These are phyloP conservation scores for Fomitiporia mediterranea DNA, from an alignment of 1,284 basidiomycete species.

Conservation along the genomic window DNA sequence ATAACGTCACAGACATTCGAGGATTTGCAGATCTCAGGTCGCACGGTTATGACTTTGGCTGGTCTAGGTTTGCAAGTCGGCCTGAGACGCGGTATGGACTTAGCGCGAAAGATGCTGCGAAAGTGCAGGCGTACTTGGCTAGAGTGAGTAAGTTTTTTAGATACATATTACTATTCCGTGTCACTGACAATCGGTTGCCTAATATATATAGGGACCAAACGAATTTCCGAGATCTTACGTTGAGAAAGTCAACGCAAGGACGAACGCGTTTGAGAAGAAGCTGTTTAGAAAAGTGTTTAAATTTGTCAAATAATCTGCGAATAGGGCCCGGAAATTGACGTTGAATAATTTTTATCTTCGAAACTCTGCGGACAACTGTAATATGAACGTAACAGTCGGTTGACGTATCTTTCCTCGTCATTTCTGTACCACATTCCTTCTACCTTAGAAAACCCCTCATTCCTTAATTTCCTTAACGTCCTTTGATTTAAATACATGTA, in stretches of 20 bases:
- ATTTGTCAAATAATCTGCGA: background rate
- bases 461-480: too few species aligned
- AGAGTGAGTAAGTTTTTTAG: slow-evolving; percentile 1
- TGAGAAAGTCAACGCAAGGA: background rate
- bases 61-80: slow-evolving; percentile 2
- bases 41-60: slow-evolving; percentile 8
- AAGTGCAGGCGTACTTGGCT: slow-evolving; percentile 1
- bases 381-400: too few species aligned
- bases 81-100: background rate
- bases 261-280: background rate
- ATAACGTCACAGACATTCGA: slow-evolving; percentile 3
- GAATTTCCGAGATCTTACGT: background rate
- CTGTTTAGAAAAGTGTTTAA: background rate
- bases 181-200: background rate
- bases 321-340: too few species aligned
- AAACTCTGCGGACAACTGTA: too few species aligned
- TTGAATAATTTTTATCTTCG: too few species aligned
- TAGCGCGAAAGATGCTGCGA: slow-evolving; percentile 8
- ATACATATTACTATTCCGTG: background rate
- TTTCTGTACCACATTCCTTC: background rate
- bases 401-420: background rate
- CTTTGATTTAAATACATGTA: too few species aligned
- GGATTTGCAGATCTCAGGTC: background rate
- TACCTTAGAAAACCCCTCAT: background rate
- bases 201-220: background rate